Base-by-base conservation (phyloP, 2,329 filamentous ascomycete species). In the Microcyclospora tardicrescens region DNA sequence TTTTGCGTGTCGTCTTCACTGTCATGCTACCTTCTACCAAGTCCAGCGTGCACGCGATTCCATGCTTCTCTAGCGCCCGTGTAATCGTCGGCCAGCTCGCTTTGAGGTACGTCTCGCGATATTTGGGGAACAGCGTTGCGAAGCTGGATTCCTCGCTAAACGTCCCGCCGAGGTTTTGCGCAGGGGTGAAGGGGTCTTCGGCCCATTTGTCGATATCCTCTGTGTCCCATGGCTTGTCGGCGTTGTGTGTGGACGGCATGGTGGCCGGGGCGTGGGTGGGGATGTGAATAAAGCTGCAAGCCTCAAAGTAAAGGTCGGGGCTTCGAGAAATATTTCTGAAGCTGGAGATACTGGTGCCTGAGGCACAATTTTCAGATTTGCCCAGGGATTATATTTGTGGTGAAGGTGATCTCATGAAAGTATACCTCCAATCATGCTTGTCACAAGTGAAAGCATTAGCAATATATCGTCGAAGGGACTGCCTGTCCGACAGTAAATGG, bases 181-280 rank as follows among this genome's bases (percentile, higher is more conserved):
- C 77, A 35, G 84, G 75, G 32, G 77, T 89, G 65, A 96, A 96
- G 19, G 77, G 65, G 30, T 94, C 86, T 29, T 79, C 78, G 70
- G 86, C 89, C 86, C 86, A 96, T 62, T 95, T 93, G 66, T 96
- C 89, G 48, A 96, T 84, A 56, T 95, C 91, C 46, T 93, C 87
- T 40, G 87, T 93, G 56, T 95, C 87, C 87, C 87, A 93, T 39
- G 85, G 83, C 62, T 94, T 94, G 2, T 93, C 84, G 50, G 75
- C 81, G 45, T 94, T 82, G 65, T 94, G 77, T 48, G 81, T 93
- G 24, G 84, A 91, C 46, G 86, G 85, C 86, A 94, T 86, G 35
- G 53, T 66, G 55, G 41, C 35, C 30, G 30, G 28, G 24, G 9
- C 28, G 35, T 36, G 12, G 16, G 27, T 28, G 4, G 35, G 35